Conservation (phyloP, 768 basidiomycete species). For the Fibroporia radiculosa region DNA sequence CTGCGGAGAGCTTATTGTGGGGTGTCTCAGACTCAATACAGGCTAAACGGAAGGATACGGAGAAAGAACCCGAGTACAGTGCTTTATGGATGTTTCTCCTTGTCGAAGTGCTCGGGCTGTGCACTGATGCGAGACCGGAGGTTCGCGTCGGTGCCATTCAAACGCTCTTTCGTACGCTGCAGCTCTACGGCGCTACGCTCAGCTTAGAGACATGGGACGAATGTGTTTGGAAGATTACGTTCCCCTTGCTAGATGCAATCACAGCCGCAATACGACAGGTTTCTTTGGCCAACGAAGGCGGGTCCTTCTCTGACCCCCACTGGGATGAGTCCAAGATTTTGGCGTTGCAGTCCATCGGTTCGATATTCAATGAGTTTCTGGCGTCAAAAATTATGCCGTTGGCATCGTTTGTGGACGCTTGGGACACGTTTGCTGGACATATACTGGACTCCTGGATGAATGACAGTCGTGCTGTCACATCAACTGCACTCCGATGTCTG, state of each 20-base stretch:
- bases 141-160: constrained; percentile 92
- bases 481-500: constrained; percentile 78
- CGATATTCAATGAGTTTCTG: constrained; percentile 78
- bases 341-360: constrained; percentile 75
- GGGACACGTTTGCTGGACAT: constrained; percentile 66
- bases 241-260: constrained; percentile 74
- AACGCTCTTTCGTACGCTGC: constrained; percentile 89
- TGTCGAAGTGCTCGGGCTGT: constrained; percentile 74
- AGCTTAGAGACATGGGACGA: constrained; percentile 81
- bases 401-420: constrained; percentile 60
- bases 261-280: constrained; percentile 44
- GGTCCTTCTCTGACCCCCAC: constrained; percentile 29
- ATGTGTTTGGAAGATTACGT: constrained; percentile 86
- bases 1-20: constrained; percentile 90
- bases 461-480: constrained; percentile 59
- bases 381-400: constrained; percentile 65
- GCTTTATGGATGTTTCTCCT: constrained; percentile 93
- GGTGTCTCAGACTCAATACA: constrained; percentile 94
- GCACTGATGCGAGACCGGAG: constrained; percentile 76
- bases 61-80: constrained; percentile 65
- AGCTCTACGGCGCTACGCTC: constrained; percentile 85
- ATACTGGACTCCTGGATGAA: constrained; percentile 63
- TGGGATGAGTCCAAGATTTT: constrained; percentile 90
- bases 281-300: constrained; percentile 10
- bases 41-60: constrained; percentile 59